Conservation (phyloP, 108 stramenopile genomes). For the Fragilaria radians region DNA sequence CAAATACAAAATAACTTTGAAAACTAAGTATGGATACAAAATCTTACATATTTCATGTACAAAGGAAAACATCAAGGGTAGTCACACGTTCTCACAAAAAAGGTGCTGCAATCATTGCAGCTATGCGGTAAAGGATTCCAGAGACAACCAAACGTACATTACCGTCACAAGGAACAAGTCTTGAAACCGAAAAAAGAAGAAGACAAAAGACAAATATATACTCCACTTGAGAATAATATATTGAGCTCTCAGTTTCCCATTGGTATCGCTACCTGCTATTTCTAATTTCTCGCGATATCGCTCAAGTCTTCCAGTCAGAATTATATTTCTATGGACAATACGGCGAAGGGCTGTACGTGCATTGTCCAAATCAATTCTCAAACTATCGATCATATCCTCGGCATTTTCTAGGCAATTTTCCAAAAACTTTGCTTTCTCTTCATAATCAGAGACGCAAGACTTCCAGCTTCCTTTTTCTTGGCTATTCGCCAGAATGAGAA, state of each 20-base stretch:
- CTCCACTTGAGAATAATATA: constrained; percentile 30
- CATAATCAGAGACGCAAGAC: constrained; percentile 6
- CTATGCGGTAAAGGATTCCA: constrained; percentile 13
- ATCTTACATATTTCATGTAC: too few relatives aligned
- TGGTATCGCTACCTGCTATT: constrained; percentile 13
- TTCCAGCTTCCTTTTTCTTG: neutral
- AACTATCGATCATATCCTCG: constrained; percentile 26
- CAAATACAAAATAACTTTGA: too few relatives aligned
- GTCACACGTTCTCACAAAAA: too few relatives aligned
- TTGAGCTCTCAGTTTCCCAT: constrained; percentile 27
- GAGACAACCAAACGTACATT: constrained; percentile 26
- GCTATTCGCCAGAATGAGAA: neutral
- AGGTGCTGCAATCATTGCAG: too few relatives aligned
- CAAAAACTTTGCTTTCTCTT: constrained; percentile 19
- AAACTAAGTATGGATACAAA: too few relatives aligned
- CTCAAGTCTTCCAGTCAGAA: constrained; percentile 14
- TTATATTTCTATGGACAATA: constrained; percentile 21
- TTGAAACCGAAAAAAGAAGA: constrained; percentile 25
- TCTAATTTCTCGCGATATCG: constrained; percentile 14
- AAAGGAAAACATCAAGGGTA: too few relatives aligned
- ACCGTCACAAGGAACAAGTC: constrained; percentile 31
- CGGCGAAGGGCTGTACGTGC: constrained; percentile 28
- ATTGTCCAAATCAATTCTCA: constrained; percentile 27
- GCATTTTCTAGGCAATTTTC: constrained; percentile 21
- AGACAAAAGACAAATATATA: constrained; percentile 27